Percentiles rank a stretch among this genome's conserved stretches.
Conservation (phyloP, 2,329 filamentous ascomycete genomes). For the Polychaeton citri region DNA sequence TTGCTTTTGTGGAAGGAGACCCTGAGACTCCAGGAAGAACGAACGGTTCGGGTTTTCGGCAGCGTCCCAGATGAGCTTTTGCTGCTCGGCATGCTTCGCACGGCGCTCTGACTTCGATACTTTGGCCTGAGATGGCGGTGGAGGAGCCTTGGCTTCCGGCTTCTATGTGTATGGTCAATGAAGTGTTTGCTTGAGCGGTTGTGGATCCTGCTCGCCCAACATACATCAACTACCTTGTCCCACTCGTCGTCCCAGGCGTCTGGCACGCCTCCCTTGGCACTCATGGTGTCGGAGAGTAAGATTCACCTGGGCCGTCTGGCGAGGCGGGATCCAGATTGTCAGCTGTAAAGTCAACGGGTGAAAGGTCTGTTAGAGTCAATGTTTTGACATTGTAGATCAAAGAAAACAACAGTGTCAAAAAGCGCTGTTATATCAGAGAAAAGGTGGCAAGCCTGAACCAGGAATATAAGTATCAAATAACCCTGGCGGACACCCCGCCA, state of each 20-base stretch:
- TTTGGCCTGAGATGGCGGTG: slow-evolving; percentile 31
- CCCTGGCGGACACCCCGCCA: no score
- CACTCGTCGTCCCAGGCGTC: slow-evolving; percentile 91
- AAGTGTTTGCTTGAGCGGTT: background rate
- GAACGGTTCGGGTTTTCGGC: slow-evolving; percentile 69
- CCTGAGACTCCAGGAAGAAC: slow-evolving; percentile 58
- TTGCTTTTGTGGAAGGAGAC: slow-evolving; percentile 46
- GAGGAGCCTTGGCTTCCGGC: slow-evolving; percentile 21
- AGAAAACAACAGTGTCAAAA: no score
- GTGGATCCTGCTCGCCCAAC: slow-evolving; percentile 5
- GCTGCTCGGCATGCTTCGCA: slow-evolving; percentile 69
- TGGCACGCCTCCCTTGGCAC: slow-evolving; percentile 39
- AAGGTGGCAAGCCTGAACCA: no score
- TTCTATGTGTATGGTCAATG: slow-evolving; percentile 12
- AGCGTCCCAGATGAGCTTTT: slow-evolving; percentile 77
- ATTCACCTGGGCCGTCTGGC: background rate
- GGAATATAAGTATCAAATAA: no score
- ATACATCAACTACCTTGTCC: slow-evolving; percentile 64
- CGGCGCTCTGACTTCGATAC: slow-evolving; percentile 64
- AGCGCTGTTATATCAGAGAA: no score
- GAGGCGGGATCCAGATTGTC: background rate
- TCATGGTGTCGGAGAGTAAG: slow-evolving; percentile 29
- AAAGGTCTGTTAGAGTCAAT: no score
- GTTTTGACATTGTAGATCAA: no score
- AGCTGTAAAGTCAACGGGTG: no score